phyloP scores from a whole-genome alignment of 805 yeast genomes.

The Wickerhamomyces hampshirensis region DNA sequence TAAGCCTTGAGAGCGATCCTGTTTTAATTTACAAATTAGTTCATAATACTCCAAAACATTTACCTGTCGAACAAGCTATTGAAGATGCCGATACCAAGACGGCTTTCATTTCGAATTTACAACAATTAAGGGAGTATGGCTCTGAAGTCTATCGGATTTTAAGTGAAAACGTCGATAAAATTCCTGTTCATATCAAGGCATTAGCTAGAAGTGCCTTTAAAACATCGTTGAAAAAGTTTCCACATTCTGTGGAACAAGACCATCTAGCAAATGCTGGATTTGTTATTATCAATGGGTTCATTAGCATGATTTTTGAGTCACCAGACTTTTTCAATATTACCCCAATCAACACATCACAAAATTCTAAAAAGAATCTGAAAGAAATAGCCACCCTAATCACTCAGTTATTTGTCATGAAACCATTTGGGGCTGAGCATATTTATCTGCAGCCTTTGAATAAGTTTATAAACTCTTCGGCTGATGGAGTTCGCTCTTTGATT shows the following conservation, averaged over 20 bases:
- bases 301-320: slow-evolving; percentile 39
- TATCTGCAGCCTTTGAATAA: slow-evolving; percentile 80
- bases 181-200: slow-evolving; percentile 56
- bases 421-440: slow-evolving; percentile 57
- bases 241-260: slow-evolving; percentile 54
- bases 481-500: slow-evolving; percentile 41
- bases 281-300: slow-evolving; percentile 49
- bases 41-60: slow-evolving; percentile 32
- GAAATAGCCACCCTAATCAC: slow-evolving; percentile 54
- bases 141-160: slow-evolving; percentile 55
- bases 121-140: slow-evolving; percentile 65
- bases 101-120: slow-evolving; percentile 68
- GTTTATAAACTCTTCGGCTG: slow-evolving; percentile 50
- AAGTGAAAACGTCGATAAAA: slow-evolving; percentile 33
- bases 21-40: slow-evolving; percentile 43
- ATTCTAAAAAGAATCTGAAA: slow-evolving; percentile 41
- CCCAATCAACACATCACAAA: slow-evolving; percentile 12
- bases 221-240: slow-evolving; percentile 40
- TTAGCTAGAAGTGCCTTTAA: slow-evolving; percentile 45
- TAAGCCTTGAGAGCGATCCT: slow-evolving; percentile 82
- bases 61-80: slow-evolving; percentile 65
- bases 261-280: slow-evolving; percentile 66
- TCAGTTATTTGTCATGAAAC: slow-evolving; percentile 64
- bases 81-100: slow-evolving; percentile 70
- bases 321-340: slow-evolving; percentile 59